Conservation (phyloP, 2,329 filamentous ascomycete species). For the Huntiella savannae region DNA sequence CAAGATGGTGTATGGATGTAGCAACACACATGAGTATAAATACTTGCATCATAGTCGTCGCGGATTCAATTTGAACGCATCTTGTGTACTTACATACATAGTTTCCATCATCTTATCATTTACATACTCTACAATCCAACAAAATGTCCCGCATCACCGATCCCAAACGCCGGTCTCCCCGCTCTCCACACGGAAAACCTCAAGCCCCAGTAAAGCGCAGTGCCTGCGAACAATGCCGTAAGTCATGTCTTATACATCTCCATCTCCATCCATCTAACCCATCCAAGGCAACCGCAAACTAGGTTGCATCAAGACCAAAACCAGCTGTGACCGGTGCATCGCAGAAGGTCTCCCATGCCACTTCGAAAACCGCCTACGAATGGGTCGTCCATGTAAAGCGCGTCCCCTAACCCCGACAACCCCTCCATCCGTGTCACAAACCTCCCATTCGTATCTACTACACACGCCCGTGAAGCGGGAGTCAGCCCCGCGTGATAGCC, state of each 20-base stretch:
- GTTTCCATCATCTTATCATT: no score
- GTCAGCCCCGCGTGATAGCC: no score
- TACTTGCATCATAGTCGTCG: no score
- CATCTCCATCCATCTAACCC: neutral
- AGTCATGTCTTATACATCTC: slow-evolving; percentile 17
- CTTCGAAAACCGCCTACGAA: slow-evolving; percentile 46
- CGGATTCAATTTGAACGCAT: no score
- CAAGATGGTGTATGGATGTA: no score
- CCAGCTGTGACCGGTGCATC: slow-evolving; percentile 38
- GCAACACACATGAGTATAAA: no score
- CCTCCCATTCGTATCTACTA: neutral
- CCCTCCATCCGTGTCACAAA: neutral
- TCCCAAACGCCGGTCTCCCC: slow-evolving; percentile 10
- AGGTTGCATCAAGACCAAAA: slow-evolving; percentile 41
- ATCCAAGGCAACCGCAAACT: slow-evolving; percentile 39
- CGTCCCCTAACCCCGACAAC: neutral
- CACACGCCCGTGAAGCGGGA: neutral
- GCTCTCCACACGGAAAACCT: slow-evolving; percentile 8
- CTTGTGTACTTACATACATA: no score
- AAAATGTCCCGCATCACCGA: neutral
- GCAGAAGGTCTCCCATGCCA: slow-evolving; percentile 37
- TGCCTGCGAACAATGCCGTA: slow-evolving; percentile 50
- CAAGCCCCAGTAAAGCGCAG: slow-evolving; percentile 28
- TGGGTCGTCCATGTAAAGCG: slow-evolving; percentile 42
- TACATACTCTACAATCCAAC: neutral